Evolutionary conservation across 2,329 filamentous ascomycete species (phyloP).

Genomic region (Diplodia mutila): DNA sequence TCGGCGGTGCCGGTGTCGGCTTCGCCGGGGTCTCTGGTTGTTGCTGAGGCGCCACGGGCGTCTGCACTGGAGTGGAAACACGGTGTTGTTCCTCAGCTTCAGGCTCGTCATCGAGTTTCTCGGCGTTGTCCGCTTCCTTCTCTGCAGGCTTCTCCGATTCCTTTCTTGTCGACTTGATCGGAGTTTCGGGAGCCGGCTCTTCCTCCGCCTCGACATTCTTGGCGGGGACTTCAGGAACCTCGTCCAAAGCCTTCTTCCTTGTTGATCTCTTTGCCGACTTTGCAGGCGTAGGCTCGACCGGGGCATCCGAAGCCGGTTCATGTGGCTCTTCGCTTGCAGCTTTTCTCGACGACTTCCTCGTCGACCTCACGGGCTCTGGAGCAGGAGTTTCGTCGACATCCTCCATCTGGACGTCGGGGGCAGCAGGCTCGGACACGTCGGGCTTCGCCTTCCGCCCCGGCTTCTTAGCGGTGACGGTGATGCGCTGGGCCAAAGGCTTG

Average conservation of each 20-base stretch:
- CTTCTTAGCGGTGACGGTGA: constrained; percentile 18
- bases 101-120: background rate
- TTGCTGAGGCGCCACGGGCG: background rate
- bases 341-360: constrained; percentile 5
- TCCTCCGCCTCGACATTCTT: background rate
- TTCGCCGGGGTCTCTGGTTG: constrained; percentile 7
- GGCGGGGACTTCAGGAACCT: background rate
- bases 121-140: background rate
- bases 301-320: background rate
- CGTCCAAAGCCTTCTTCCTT: background rate
- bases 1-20: constrained; percentile 2
- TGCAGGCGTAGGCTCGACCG: constrained; percentile 1
- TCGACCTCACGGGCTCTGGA: background rate
- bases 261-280: constrained; percentile 1
- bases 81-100: background rate
- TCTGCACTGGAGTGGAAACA: constrained; percentile 9
- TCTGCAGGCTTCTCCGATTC: background rate
- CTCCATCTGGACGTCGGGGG: constrained; percentile 9
- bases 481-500: constrained; percentile 24
- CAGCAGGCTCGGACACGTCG: background rate
- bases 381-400: background rate
- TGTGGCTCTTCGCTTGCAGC: constrained; percentile 11
- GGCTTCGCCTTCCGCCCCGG: constrained; percentile 3
- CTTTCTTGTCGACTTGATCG: background rate
- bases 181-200: background rate